A percentile compares a stretch with the other conserved stretches of the same genome.
Evolutionary conservation across 331 rosid species (phyloP).

Genomic region (Quercus lobata): DNA sequence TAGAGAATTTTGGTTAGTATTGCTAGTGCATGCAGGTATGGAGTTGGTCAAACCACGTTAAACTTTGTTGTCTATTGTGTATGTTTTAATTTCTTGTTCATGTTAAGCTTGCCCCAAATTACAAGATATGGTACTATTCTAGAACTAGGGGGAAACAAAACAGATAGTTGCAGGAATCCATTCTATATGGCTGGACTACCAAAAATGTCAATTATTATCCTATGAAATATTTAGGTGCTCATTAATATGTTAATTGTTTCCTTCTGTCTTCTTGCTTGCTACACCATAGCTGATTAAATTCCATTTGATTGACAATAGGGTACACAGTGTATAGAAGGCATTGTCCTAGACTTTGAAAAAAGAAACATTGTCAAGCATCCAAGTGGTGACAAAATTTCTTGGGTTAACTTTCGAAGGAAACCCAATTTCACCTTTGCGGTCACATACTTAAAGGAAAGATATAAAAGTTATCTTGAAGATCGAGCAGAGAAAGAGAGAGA

Average conservation of each 20-base stretch:
- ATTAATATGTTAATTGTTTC: not conserved
- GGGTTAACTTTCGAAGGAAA: slow-evolving; percentile 21
- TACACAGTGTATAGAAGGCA: slow-evolving; percentile 30
- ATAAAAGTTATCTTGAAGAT: slow-evolving; percentile 20
- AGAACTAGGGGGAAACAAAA: no score
- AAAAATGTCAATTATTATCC: not conserved
- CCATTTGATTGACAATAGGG: slow-evolving; percentile 23
- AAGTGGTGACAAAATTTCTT: slow-evolving; percentile 28
- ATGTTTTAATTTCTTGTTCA: no score
- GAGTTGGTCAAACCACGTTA: no score
- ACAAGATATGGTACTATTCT: no score
- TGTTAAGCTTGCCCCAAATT: no score
- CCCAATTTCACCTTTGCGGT: slow-evolving; percentile 23
- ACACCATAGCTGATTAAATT: not conserved
- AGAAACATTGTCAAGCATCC: not conserved
- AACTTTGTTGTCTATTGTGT: no score
- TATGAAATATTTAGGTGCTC: not conserved
- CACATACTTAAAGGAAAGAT: slow-evolving; percentile 28
- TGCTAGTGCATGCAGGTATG: no score
- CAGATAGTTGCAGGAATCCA: no score
- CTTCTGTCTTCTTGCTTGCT: not conserved
- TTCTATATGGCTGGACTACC: no score
- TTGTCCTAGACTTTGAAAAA: slow-evolving; percentile 34
- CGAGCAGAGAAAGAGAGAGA: slow-evolving; percentile 21
- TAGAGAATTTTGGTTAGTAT: no score